Percentiles rank a stretch among this genome's conserved stretches.
Evolutionary conservation across 192 early-diverging fungal species (phyloP).

Genomic region (Kickxella alabastrina): DNA sequence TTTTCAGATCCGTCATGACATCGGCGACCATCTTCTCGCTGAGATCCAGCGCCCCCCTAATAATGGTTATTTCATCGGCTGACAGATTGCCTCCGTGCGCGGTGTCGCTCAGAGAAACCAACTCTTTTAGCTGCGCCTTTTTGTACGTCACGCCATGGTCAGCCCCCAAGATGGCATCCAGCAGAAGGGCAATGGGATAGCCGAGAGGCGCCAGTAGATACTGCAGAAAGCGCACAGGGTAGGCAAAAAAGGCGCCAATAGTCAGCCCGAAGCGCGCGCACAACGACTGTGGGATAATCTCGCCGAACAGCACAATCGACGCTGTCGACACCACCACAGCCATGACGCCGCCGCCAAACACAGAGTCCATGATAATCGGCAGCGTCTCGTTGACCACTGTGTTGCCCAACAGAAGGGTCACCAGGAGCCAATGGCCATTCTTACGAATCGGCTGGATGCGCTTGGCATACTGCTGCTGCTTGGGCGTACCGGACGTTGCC

Average conservation of each 20-base stretch:
- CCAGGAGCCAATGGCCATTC: conserved; percentile 90
- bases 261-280: conserved; percentile 85
- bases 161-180: conserved; percentile 81
- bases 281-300: conserved; percentile 92
- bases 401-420: conserved; percentile 88
- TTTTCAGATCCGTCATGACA: conserved; percentile 69
- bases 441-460: conserved; percentile 84
- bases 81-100: conserved; percentile 68
- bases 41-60: conserved; percentile 72
- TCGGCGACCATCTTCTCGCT: conserved; percentile 63
- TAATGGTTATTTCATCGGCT: conserved; percentile 75
- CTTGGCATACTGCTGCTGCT: conserved; percentile 68
- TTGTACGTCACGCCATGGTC: conserved; percentile 87
- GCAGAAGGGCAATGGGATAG: conserved; percentile 81
- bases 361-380: conserved; percentile 78
- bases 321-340: conserved; percentile 86
- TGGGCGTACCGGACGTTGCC: conserved; percentile 67
- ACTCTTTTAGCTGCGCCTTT: conserved; percentile 70
- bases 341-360: conserved; percentile 69
- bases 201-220: conserved; percentile 64
- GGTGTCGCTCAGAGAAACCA: conserved; percentile 70
- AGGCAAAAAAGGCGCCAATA: conserved; percentile 87
- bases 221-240: conserved; percentile 62
- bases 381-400: conserved; percentile 94
- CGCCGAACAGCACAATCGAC: conserved; percentile 91